A percentile compares a stretch with the other conserved stretches of the same genome.
Conservation (phyloP, 345 rosid genomes). For the Hibiscus mutabilis region DNA sequence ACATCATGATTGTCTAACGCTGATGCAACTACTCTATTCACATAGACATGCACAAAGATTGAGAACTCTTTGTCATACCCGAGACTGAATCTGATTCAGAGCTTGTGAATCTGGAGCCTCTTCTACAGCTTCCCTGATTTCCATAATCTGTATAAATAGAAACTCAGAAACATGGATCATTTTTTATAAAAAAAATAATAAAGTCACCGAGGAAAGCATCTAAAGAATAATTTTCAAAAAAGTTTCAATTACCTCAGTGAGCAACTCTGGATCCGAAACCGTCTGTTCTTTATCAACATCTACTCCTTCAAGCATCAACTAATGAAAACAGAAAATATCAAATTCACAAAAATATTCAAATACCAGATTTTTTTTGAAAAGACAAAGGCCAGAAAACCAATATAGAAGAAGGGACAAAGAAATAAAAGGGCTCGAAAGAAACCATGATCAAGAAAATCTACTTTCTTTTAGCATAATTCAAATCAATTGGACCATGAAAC, state of each 20-base stretch:
- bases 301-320: conserved; percentile 74
- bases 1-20: neutral
- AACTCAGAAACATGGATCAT: neutral
- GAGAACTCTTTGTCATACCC: conserved; percentile 32
- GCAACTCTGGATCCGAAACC: conserved; percentile 64
- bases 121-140: conserved; percentile 82
- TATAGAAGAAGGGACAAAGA: neutral
- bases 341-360: conserved; percentile 5
- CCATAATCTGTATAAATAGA: conserved; percentile 59
- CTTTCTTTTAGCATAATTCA: conserved; percentile 2
- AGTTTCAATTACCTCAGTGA: conserved; percentile 52
- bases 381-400: neutral
- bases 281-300: conserved; percentile 84
- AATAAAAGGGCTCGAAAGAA: neutral
- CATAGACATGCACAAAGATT: neutral
- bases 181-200: neutral
- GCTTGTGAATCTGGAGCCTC: conserved; percentile 59
- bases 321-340: neutral
- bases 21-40: neutral
- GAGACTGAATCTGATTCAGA: conserved; percentile 49
- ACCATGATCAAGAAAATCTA: conserved; percentile 1
- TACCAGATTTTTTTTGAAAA: neutral
- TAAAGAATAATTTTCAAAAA: neutral
- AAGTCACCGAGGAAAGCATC: neutral
- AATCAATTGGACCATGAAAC: neutral